Evolutionary conservation across 2,329 filamentous ascomycete genomes (phyloP).

Genomic region (Alternaria viburni): DNA sequence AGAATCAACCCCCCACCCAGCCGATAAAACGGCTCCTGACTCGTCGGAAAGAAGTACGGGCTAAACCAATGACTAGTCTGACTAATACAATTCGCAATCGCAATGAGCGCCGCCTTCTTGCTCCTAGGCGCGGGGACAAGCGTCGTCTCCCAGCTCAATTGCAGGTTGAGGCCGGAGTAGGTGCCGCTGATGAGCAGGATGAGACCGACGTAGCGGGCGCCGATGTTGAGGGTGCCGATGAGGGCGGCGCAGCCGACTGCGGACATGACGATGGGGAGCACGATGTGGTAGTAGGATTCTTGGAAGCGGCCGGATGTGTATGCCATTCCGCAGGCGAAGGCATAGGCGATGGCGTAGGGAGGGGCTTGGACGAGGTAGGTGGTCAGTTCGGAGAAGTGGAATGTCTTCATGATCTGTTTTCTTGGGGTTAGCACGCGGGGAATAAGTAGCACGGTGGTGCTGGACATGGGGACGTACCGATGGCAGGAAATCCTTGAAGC

Average conservation of each 20-base stretch:
- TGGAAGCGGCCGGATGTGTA: slow-evolving; percentile 37
- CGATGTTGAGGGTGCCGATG: slow-evolving; percentile 38
- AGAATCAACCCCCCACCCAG: slow-evolving; percentile 33
- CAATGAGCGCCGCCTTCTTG: slow-evolving; percentile 53
- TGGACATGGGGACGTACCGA: slow-evolving; percentile 16
- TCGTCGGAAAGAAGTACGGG: slow-evolving; percentile 48
- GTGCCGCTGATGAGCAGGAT: slow-evolving; percentile 45
- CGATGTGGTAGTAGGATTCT: slow-evolving; percentile 40
- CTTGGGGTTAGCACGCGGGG: neutral
- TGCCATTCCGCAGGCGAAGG: slow-evolving; percentile 28
- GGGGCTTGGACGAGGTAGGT: slow-evolving; percentile 54
- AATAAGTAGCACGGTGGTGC: neutral
- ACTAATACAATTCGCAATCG: slow-evolving; percentile 53
- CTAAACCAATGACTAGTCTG: slow-evolving; percentile 53
- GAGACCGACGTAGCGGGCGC: slow-evolving; percentile 38
- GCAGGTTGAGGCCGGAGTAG: slow-evolving; percentile 50
- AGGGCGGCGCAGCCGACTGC: slow-evolving; percentile 32
- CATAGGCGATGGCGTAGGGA: slow-evolving; percentile 46
- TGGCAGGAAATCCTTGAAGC: slow-evolving; percentile 44
- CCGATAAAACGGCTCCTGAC: slow-evolving; percentile 31
- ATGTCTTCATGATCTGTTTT: slow-evolving; percentile 27
- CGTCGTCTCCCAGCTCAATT: slow-evolving; percentile 53
- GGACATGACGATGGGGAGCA: slow-evolving; percentile 29
- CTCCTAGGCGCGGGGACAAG: slow-evolving; percentile 51
- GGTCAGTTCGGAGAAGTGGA: slow-evolving; percentile 20